Evolutionary conservation across 2,329 filamentous ascomycete species (phyloP).

Genomic region (Colletotrichum filicis): DNA sequence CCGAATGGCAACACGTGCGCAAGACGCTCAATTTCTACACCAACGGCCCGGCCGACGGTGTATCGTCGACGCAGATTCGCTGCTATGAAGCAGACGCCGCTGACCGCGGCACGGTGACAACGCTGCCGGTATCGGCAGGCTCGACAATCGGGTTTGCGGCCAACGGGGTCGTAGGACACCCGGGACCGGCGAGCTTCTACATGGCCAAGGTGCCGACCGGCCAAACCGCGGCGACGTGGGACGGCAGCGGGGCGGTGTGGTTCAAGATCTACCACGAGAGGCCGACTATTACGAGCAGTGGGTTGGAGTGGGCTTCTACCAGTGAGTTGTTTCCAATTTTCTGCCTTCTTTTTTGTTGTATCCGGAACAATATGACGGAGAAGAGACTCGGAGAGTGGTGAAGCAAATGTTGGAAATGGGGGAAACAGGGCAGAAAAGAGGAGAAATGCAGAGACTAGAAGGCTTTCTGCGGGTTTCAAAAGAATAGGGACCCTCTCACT

Average conservation of each 20-base stretch:
- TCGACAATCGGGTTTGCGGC: constrained; percentile 48
- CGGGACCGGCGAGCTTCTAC: constrained; percentile 50
- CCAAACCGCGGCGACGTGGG: constrained; percentile 44
- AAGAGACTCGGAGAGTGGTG: no score
- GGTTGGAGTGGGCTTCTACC: constrained; percentile 53
- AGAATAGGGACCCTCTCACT: neutral
- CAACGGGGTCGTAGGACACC: constrained; percentile 49
- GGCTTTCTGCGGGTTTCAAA: constrained; percentile 6
- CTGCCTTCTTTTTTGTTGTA: neutral
- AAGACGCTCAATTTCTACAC: constrained; percentile 48
- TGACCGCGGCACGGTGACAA: constrained; percentile 22
- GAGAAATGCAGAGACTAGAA: neutral
- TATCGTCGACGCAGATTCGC: constrained; percentile 45
- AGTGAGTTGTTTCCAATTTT: constrained; percentile 39
- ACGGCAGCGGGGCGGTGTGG: constrained; percentile 47
- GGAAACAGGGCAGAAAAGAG: neutral
- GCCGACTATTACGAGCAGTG: constrained; percentile 47
- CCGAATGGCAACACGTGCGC: constrained; percentile 45
- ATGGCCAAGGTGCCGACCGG: constrained; percentile 49
- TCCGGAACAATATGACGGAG: neutral
- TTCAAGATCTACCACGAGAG: constrained; percentile 51
- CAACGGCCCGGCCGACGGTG: constrained; percentile 44
- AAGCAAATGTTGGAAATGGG: neutral
- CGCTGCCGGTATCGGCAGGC: constrained; percentile 38
- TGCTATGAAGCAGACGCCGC: constrained; percentile 42